Conservation (phyloP, 2,329 filamentous ascomycete species). For the Calonectria pseudoturangicola region DNA sequence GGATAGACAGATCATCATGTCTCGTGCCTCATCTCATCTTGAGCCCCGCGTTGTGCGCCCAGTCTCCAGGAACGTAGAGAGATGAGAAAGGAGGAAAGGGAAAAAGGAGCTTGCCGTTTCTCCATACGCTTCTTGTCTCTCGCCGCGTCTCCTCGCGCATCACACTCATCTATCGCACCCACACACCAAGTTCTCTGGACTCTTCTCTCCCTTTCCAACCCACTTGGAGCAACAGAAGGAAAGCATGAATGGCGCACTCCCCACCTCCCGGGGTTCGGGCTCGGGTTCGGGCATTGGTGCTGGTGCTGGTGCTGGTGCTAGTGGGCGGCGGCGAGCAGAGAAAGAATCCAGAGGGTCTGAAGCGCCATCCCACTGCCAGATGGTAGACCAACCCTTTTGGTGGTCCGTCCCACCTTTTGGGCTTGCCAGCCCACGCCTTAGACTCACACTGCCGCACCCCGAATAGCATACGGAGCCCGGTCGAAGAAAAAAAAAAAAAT, state of each 20-base stretch:
- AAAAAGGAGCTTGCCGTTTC: constrained; percentile 21
- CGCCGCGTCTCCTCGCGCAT: constrained; percentile 34
- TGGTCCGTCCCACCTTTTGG: constrained; percentile 46
- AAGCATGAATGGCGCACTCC: constrained; percentile 35
- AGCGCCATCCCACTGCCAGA: constrained; percentile 17
- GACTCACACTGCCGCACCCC: constrained; percentile 50
- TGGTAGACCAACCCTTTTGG: constrained; percentile 30
- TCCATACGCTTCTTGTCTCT: constrained; percentile 26
- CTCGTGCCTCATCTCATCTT: constrained; percentile 29
- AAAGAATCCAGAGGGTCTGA: constrained; percentile 10
- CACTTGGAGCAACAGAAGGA: constrained; percentile 30
- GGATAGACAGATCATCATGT: constrained; percentile 38
- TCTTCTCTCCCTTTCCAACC: constrained; percentile 38
- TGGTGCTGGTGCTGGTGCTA: constrained; percentile 15
- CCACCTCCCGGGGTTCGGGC: constrained; percentile 35
- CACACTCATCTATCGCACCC: constrained; percentile 37
- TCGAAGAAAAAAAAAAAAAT: constrained; percentile 29
- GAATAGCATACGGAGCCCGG: constrained; percentile 38
- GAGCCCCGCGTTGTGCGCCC: constrained; percentile 20
- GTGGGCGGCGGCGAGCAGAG: background rate
- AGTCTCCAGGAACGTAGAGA: constrained; percentile 16
- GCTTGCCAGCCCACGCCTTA: constrained; percentile 40
- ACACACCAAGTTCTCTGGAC: constrained; percentile 33
- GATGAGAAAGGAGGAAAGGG: constrained; percentile 24
- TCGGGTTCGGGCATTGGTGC: constrained; percentile 30